Base-by-base conservation (phyloP, 768 basidiomycete genomes). In the Cystofilobasidium macerans region DNA sequence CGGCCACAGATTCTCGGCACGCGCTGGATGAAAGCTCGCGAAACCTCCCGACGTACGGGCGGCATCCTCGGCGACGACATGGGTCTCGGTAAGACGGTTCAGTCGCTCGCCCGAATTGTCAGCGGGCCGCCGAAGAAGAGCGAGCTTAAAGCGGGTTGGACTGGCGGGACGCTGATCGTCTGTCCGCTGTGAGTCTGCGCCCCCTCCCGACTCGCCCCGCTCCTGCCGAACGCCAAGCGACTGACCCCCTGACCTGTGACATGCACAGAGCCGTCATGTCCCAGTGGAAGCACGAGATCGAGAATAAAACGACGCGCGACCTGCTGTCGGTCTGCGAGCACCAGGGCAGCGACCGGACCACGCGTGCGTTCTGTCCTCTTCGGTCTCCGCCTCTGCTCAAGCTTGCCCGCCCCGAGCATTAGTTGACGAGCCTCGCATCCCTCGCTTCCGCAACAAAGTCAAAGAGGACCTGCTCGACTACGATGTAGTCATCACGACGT, bases 211-310 rank as follows among this genome's bases (percentile, higher is more conserved):
- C 24, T 26, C 54, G 2, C 24, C 24, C 11, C 33, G 18, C 6
- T 56, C 18, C 54, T 30, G 6, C 33, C 14, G n/a, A n/a, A n/a
- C n/a, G n/a, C n/a, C n/a, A n/a, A n/a, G n/a, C n/a, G n/a, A n/a
- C n/a, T n/a, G n/a, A n/a, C n/a, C n/a, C n/a, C n/a, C n/a, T n/a
- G n/a, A n/a, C n/a, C n/a, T n/a, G n/a, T n/a, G n/a, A n/a, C 12
- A 43, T 40, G 16, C 14, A 36, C 40, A 70, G 69, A 16, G 83
- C 88, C 18, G 83, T 99, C 16, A 84, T 95, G 62, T 82, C 82
- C 16, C 95, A 99, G 75, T 99, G 94, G 94, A 85, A 85, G 13
- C 79, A 82, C 11, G 94, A 99, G 74, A 84, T 91, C 54, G 75
- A 81, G 61, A 88, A 85, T 71, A 78, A 73, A 69, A 73, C 70